These are phyloP conservation scores for Brassica balearica DNA, from an alignment of 441 rosid genomes.

Conservation along the genomic window DNA sequence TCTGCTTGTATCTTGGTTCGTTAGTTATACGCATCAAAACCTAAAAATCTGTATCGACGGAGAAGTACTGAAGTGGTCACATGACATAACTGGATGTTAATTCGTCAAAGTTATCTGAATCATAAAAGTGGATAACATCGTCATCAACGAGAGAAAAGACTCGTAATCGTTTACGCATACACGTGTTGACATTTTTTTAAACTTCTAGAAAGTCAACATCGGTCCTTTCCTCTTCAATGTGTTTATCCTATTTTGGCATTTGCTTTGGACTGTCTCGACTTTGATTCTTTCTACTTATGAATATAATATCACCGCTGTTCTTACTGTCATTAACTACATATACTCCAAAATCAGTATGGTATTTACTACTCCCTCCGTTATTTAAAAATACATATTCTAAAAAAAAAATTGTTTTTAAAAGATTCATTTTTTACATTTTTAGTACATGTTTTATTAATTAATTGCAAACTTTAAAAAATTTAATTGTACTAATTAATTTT, in stretches of 20 bases:
- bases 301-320: slow-evolving; percentile 8
- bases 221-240: slow-evolving; percentile 10
- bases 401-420: too few species aligned
- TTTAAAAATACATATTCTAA: too few species aligned
- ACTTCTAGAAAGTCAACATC: background rate
- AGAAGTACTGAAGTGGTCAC: background rate
- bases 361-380: background rate
- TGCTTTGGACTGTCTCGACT: slow-evolving; percentile 11
- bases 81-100: slow-evolving; percentile 9
- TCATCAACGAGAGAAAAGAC: background rate
- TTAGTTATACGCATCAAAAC: background rate
- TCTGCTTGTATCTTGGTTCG: background rate
- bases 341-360: slow-evolving; percentile 7
- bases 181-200: background rate
- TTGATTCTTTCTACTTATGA: slow-evolving; percentile 12
- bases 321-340: slow-evolving; percentile 3
- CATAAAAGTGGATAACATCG: slow-evolving; percentile 23
- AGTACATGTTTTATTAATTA: too few species aligned
- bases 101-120: background rate
- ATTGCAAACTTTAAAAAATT: too few species aligned
- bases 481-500: too few species aligned
- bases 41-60: background rate
- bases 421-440: too few species aligned
- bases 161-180: slow-evolving; percentile 16
- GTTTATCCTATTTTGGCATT: background rate